Evolutionary conservation across 148 eudicot genomes (phyloP).

Genomic region (Mesembryanthemum crystallinum): DNA sequence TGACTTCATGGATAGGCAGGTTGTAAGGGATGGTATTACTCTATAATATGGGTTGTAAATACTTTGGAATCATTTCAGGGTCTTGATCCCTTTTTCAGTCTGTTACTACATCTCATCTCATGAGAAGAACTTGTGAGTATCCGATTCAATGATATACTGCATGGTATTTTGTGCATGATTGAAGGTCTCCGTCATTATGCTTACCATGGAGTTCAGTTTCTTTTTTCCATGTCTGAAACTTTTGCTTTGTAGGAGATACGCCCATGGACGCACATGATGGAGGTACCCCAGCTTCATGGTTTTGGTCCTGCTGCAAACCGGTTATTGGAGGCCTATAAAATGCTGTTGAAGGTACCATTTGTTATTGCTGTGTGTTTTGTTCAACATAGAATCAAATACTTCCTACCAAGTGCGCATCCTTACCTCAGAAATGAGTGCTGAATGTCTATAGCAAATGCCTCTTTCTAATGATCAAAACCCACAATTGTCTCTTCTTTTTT

Average conservation of each 20-base stretch:
- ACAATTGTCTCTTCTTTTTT: background rate
- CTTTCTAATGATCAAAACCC: no score
- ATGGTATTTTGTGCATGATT: background rate
- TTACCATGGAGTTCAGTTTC: background rate
- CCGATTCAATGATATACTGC: slow-evolving; percentile 1
- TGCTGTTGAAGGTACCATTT: slow-evolving; percentile 78
- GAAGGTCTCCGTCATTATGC: slow-evolving; percentile 4
- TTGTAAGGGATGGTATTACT: background rate
- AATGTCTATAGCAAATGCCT: background rate
- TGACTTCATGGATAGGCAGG: background rate
- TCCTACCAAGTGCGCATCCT: background rate
- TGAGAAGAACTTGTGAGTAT: background rate
- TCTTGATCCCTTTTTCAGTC: background rate
- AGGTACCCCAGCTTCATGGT: slow-evolving; percentile 98
- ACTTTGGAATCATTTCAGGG: background rate
- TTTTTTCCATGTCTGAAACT: background rate
- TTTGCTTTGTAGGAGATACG: slow-evolving; percentile 72
- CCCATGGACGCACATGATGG: slow-evolving; percentile 99
- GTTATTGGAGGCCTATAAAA: slow-evolving; percentile 90
- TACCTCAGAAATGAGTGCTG: no score
- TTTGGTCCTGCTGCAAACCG: slow-evolving; percentile 98
- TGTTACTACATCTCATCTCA: background rate
- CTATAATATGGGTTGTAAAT: background rate
- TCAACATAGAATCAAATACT: background rate
- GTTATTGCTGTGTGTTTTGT: background rate